Conservation (phyloP, 306 rosid genomes). For the Vigna angularis region DNA sequence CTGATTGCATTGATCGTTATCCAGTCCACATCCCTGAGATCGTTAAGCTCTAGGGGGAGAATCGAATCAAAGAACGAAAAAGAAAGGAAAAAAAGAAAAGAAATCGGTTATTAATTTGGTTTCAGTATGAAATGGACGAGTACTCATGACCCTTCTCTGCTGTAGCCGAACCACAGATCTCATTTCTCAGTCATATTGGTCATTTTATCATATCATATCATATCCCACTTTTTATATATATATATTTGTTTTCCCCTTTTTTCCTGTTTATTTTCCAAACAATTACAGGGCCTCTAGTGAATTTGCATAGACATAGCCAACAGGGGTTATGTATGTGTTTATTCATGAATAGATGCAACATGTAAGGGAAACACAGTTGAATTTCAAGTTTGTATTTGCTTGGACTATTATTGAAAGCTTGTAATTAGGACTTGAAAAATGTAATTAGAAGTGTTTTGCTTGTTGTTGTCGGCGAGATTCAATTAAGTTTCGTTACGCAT, state of each 20-base stretch:
- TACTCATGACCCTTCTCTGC: background rate
- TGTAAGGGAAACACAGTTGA: constrained; percentile 39
- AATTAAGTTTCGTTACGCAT: background rate
- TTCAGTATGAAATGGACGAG: constrained; percentile 19
- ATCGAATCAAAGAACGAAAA: background rate
- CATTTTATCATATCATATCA: background rate
- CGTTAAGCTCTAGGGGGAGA: constrained; percentile 67
- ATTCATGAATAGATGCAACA: constrained; percentile 29
- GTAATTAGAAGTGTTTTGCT: constrained; percentile 16
- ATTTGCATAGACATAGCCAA: constrained; percentile 34
- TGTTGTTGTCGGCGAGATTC: background rate
- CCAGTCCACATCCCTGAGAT: constrained; percentile 95
- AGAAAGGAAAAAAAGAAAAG: background rate
- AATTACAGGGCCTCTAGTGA: constrained; percentile 30
- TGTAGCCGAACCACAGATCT: constrained; percentile 32
- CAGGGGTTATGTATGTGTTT: constrained; percentile 24
- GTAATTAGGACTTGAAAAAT: constrained; percentile 43
- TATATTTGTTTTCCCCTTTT: background rate
- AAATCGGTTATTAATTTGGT: constrained; percentile 6
- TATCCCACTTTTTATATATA: constrained; percentile 11
- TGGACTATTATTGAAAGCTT: constrained; percentile 31
- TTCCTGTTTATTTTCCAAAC: constrained; percentile 21
- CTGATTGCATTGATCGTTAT: constrained; percentile 81
- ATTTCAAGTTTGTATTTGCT: constrained; percentile 31
- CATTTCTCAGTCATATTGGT: constrained; percentile 42